These are phyloP conservation scores for Nepenthes mirabilis DNA, from an alignment of 148 eudicot genomes.

Conservation along the genomic window DNA sequence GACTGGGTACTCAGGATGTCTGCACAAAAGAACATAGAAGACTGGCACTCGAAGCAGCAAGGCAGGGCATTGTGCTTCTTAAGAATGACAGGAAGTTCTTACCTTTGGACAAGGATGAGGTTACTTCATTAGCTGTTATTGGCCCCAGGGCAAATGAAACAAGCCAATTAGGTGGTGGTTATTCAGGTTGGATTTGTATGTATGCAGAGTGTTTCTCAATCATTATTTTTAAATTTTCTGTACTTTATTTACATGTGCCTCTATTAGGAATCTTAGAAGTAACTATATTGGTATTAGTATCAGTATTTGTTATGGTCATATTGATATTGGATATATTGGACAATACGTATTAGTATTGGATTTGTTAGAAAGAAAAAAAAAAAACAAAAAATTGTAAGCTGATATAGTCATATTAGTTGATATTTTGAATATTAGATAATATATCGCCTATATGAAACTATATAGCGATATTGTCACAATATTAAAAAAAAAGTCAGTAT, in stretches of 20 bases:
- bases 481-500: too few species aligned
- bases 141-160: constrained; percentile 69
- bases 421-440: too few species aligned
- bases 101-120: constrained; percentile 42
- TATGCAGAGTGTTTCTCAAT: not conserved
- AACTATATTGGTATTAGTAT: not conserved
- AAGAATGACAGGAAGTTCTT: constrained; percentile 62
- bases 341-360: too few species aligned
- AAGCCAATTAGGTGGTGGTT: constrained; percentile 60
- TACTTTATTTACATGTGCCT: not conserved
- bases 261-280: not conserved
- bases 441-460: too few species aligned
- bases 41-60: constrained; percentile 80
- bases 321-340: too few species aligned
- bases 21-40: constrained; percentile 55
- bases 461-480: too few species aligned
- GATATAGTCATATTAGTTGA: too few species aligned
- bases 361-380: too few species aligned
- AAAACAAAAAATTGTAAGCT: too few species aligned
- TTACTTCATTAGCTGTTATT: constrained; percentile 61
- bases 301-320: not conserved
- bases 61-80: constrained; percentile 88
- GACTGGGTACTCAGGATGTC: constrained; percentile 55
- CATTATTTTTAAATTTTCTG: not conserved
- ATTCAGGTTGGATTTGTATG: constrained; percentile 44